Percentiles rank a stretch among this genome's conserved stretches.
Conservation (phyloP, 345 rosid species). For the Aethionema arabicum region DNA sequence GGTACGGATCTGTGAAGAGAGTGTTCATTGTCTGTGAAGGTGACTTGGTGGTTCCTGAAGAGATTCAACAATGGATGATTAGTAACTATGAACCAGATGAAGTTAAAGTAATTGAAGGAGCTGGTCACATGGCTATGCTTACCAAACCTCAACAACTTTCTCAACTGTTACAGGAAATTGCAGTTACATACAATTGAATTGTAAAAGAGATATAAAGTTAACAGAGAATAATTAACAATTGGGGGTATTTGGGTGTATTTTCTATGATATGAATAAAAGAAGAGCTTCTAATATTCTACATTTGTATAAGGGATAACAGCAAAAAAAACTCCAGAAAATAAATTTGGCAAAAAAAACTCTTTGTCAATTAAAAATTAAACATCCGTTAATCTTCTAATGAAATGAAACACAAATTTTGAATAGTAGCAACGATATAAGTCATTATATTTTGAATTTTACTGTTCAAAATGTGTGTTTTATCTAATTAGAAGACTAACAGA, state of each 20-base stretch:
- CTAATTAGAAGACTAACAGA: too few species aligned
- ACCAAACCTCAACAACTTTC: constrained; percentile 45
- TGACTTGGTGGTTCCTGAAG: constrained; percentile 36
- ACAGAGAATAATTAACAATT: background rate
- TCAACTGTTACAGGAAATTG: constrained; percentile 26
- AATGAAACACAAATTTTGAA: too few species aligned
- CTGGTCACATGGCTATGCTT: constrained; percentile 56
- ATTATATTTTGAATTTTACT: too few species aligned
- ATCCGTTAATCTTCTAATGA: too few species aligned
- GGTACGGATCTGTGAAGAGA: constrained; percentile 38
- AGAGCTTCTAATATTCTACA: constrained; percentile 8
- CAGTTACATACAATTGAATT: constrained; percentile 18
- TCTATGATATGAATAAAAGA: constrained; percentile 29
- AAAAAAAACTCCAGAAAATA: too few species aligned
- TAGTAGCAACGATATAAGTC: too few species aligned
- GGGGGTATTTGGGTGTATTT: background rate
- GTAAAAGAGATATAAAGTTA: background rate
- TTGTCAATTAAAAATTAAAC: too few species aligned
- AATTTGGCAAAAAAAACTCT: too few species aligned
- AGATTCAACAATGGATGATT: constrained; percentile 47
- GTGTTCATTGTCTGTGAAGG: constrained; percentile 42
- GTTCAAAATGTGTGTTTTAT: too few species aligned
- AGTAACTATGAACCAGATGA: constrained; percentile 40
- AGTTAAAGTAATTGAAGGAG: constrained; percentile 40
- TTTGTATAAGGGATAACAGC: background rate